Base-by-base conservation (phyloP, 257 asterid genomes). In the Ehretia macrophylla region DNA sequence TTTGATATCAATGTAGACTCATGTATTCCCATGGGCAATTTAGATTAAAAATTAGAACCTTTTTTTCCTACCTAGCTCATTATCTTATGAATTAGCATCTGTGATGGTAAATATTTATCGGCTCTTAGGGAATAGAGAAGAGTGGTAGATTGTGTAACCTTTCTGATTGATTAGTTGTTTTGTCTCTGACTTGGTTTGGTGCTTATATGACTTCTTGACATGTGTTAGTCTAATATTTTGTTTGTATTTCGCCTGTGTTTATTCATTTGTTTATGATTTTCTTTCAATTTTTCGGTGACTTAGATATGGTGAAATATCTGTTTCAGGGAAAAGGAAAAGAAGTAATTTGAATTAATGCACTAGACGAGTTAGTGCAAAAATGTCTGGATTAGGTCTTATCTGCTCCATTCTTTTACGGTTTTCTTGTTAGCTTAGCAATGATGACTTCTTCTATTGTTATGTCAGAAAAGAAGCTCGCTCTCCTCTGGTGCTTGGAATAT, bases 401-500 rank as follows among this genome's bases (percentile, higher is more conserved):
- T 27, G 9, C 19, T 14, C 50, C 19, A 14, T 47, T 16, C 20
- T 47, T 8, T 16, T 5, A 47, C 14, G 1, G 10, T 47, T 47
- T 47, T 47, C 51, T 47, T 47, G 10, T 16, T 47, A 19, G 20
- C 18, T 16, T 47, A 47, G 19, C 19, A 14, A 14, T 14, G 0
- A 47, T 47, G 4, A n/a, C 0, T 16, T 47, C 10, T 47, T 1
- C 19, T 16, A 14, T 70, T 68, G 64, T 64, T 57, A 48, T 65
- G 14, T 71, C 79, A 90, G 97, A 80, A 75, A 72, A 37, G 68
- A 64, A 79, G 58, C 69, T 79, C 78, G 69, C 79, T 78, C 71
- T 77, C 89, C 53, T 79, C 94, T 69, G 95, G 94, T 46, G 75
- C 94, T 18, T 93, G 95, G 94, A 81, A 89, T 77, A 84, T 89